Conservation (phyloP, 1,284 basidiomycete species). For the Agroathelia rolfsii region DNA sequence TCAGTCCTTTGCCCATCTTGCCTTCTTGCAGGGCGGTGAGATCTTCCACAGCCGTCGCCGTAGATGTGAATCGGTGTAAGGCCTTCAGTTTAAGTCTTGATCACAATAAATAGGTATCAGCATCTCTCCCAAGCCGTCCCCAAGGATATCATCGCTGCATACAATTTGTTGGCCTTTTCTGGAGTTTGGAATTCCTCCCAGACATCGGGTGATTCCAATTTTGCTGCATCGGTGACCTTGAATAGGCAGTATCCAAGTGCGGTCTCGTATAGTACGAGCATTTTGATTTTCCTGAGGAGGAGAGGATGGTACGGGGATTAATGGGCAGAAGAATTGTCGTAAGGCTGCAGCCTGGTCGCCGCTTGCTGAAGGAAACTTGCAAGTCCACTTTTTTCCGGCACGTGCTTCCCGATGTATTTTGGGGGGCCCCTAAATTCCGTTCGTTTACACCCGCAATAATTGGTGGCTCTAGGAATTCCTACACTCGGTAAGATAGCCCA, state of each 20-base stretch:
- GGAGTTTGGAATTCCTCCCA: conserved; percentile 91
- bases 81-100: conserved; percentile 86
- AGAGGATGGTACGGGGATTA: too few species aligned
- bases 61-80: conserved; percentile 93
- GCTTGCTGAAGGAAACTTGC: too few species aligned
- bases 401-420: too few species aligned
- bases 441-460: too few species aligned
- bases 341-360: too few species aligned
- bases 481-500: too few species aligned
- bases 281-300: too few species aligned
- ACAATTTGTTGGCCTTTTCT: conserved; percentile 88
- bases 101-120: conserved; percentile 7
- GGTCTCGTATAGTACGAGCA: conserved; percentile 81
- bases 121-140: conserved; percentile 2
- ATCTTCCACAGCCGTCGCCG: conserved; percentile 97
- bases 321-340: too few species aligned
- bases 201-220: conserved; percentile 78
- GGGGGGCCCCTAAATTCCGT: too few species aligned
- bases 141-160: conserved; percentile 7
- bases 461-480: too few species aligned
- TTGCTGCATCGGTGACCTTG: conserved; percentile 88
- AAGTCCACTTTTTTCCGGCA: too few species aligned
- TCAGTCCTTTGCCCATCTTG: conserved; percentile 86
- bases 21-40: conserved; percentile 89
- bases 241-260: conserved; percentile 95